Evolutionary conservation across 352 stramenopile species (phyloP), one percentile per base, ranked within the genome.

Genomic region (Pythium oligandrum): DNA sequence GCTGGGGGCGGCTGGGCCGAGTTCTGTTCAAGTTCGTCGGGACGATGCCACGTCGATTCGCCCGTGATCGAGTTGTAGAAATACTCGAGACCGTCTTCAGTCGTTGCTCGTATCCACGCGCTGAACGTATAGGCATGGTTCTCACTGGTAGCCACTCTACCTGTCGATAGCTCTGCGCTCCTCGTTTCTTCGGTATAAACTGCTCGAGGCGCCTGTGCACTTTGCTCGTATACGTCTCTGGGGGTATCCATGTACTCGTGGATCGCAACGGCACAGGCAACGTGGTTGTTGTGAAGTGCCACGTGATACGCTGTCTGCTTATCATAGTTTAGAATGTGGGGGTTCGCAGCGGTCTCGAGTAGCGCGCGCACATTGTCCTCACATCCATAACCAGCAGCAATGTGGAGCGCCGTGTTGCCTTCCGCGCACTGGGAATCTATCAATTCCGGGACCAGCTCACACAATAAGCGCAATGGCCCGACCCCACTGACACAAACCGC

Each of bases 341-440:
- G 73, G 31, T 69, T 86, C 9, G 77, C 79, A 45, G 74, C 75
- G 1, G 73, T 85, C 43, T 90, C 59, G 0, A 90, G 62, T 1
- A 90, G 48, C 32, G 70, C 63, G 4, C 72, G 62, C 3, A 74
- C 71, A 32, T 80, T 87, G 4, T 75, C 73, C 1, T 66, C 62
- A n/a, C 60, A 81, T 9, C 77, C 79, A 43, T 71, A 86, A 0
- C 69, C 73, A n/a, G 77, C 66, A 9, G 77, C 79, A 5, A 88
- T 60, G 42, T 88, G 79, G 11, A 90, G 66, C 30, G 76, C 63
- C 10, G 79, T 85, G 52, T 88, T 88, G 36, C 77, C 75, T 59
- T 83, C 59, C 46, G 44, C 49, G 26, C 75, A 85, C 42, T 71
- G 68, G 5, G 39, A 42, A 44, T 90, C 75, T 8, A 88, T 67